Base-by-base conservation (phyloP, 2,329 filamentous ascomycete species). In the Lachnellula cervina region DNA sequence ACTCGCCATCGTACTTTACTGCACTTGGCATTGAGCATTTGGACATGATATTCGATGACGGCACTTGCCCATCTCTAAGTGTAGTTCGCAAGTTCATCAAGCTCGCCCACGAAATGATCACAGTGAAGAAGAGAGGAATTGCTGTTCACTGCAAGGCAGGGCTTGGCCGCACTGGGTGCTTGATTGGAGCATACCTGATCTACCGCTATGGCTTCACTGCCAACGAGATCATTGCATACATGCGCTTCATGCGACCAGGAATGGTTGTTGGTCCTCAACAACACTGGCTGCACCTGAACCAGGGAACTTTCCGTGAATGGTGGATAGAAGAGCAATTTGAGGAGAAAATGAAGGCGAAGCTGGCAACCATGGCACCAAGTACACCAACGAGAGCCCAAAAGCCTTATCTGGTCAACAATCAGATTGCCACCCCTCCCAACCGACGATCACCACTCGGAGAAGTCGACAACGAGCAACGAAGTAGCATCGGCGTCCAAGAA, bases 11-110 rank as follows among this genome's bases (percentile, higher is more conserved):
- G n/a, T 97, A 93, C 76, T 99, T 99, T 72, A 94, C 93, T 61
- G 90, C 92, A 3, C 79, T 99, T 51, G 93, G 93, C 32, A 97
- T 99, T 68, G 87, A 91, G 67, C 94, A 99, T 70, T 79, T 97
- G 42, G 94, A 99, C 75, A 99, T 99, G 94, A 97, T 99, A 68
- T 99, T 99, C 69, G 94, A 97, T 68, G 94, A 99, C 66, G 94
- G 94, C 62, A 99, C 94, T 4, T 99, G 94, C 71, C 94, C 94
- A 21, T 86, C 90, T 2, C 77, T 99, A 51, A 83, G 83, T 17
- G 86, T 92, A n/a, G 94, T 99, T 28, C 86, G 90, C 64, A 92
- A 92, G 70, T 99, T 99, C 71, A 93, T 99, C 72, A 90, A 90
- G 64, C 80, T 99, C 57, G 92, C 94, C 1, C 94, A 97, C 69